Evolutionary conservation across 2,329 filamentous ascomycete species (phyloP).

Genomic region (Emergomyces africanus): DNA sequence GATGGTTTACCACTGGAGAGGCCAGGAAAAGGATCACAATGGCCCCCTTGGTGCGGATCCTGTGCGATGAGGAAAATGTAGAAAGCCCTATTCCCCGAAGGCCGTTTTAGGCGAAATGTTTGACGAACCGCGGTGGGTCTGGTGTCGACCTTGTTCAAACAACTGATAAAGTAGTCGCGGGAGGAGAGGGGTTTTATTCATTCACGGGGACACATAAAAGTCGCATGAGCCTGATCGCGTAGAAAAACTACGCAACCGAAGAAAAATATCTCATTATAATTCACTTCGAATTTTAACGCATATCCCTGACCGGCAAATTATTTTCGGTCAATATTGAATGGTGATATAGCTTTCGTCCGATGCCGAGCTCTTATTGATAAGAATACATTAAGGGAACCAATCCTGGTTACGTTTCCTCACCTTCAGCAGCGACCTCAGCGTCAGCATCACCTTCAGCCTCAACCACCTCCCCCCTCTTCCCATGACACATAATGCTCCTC

Average conservation of each 20-base stretch:
- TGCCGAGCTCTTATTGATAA: background rate
- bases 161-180: background rate
- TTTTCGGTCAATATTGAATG: background rate
- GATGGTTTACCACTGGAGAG: background rate
- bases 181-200: background rate
- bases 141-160: background rate
- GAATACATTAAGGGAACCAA: background rate
- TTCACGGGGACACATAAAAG: too few relatives aligned
- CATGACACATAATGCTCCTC: background rate
- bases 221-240: background rate
- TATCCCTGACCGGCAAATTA: background rate
- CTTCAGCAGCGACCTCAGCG: background rate
- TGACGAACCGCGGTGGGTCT: background rate
- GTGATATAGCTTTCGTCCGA: background rate
- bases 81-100: background rate
- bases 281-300: background rate
- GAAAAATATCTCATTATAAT: background rate
- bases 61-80: too few relatives aligned
- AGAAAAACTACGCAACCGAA: background rate
- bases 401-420: background rate
- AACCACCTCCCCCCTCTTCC: background rate
- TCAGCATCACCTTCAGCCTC: background rate
- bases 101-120: background rate
- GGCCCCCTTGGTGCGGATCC: slow-evolving; percentile 1
- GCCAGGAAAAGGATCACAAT: slow-evolving; percentile 9